These are phyloP conservation scores for Ascochyta clinopodiicola DNA, from an alignment of 2,329 filamentous ascomycete species.

Conservation along the genomic window DNA sequence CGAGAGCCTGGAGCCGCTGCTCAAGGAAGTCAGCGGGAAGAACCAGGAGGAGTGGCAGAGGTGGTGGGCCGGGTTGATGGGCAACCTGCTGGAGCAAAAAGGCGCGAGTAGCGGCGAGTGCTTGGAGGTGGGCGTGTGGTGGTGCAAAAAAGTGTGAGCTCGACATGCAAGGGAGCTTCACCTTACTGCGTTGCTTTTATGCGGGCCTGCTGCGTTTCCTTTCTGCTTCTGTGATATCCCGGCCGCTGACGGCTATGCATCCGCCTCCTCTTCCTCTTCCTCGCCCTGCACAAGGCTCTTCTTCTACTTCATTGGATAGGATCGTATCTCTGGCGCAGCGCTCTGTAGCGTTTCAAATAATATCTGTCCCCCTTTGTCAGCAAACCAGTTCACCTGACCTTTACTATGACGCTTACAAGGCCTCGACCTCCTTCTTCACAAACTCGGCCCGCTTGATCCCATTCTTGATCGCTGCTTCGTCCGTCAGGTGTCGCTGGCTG, in stretches of 20 bases:
- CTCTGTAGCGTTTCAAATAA: slow-evolving; percentile 89
- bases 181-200: not conserved
- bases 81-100: slow-evolving; percentile 78
- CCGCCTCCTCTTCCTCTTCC: not conserved
- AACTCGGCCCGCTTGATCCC: slow-evolving; percentile 82
- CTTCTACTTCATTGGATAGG: slow-evolving; percentile 7
- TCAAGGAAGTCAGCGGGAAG: slow-evolving; percentile 84
- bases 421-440: slow-evolving; percentile 94
- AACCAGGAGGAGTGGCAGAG: slow-evolving; percentile 90
- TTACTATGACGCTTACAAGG: slow-evolving; percentile 69
- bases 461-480: slow-evolving; percentile 76
- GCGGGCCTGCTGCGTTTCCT: not conserved
- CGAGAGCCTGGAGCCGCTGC: slow-evolving; percentile 80
- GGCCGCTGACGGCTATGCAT: slow-evolving; percentile 14
- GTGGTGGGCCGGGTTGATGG: slow-evolving; percentile 88
- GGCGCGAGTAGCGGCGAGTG: slow-evolving; percentile 85
- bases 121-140: slow-evolving; percentile 72
- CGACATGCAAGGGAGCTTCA: not conserved
- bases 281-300: no score
- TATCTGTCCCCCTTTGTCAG: slow-evolving; percentile 44
- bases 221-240: slow-evolving; percentile 16
- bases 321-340: slow-evolving; percentile 81
- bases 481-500: slow-evolving; percentile 71
- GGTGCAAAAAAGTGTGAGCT: slow-evolving; percentile 62
- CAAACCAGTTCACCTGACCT: no score